Evolutionary conservation across 306 rosid genomes (phyloP).

Genomic region (Begonia fuchsioides): DNA sequence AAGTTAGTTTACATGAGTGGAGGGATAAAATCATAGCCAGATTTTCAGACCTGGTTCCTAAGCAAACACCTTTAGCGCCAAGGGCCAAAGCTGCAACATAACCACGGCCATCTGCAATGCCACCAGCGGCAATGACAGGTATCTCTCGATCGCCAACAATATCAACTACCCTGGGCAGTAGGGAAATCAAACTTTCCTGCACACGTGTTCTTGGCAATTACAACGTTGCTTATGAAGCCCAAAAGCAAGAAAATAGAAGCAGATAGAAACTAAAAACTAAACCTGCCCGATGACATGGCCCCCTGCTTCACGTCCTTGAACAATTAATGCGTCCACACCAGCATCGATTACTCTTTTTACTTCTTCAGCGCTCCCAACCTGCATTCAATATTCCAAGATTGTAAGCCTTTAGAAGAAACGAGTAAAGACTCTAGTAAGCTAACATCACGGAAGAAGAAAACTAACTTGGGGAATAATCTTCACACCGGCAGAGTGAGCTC

Average conservation of each 20-base stretch:
- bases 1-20: too few relatives aligned
- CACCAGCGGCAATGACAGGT: constrained; percentile 78
- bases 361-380: constrained; percentile 46
- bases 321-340: constrained; percentile 70
- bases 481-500: constrained; percentile 65
- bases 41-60: constrained; percentile 61
- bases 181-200: constrained; percentile 56
- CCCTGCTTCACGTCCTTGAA: constrained; percentile 89
- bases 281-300: constrained; percentile 90
- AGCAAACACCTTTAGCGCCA: constrained; percentile 65
- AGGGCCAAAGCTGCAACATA: constrained; percentile 90
- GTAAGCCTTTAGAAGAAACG: too few relatives aligned
- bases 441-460: constrained; percentile 1
- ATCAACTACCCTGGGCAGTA: constrained; percentile 71
- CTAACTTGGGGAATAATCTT: constrained; percentile 76
- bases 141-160: constrained; percentile 48
- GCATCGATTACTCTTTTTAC: constrained; percentile 49
- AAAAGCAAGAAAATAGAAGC: background rate
- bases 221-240: background rate
- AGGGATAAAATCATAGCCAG: background rate
- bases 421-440: too few relatives aligned
- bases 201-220: background rate
- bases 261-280: constrained; percentile 7
- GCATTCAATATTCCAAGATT: constrained; percentile 2
- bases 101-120: constrained; percentile 62